Percentiles rank a stretch among this genome's conserved stretches.
Evolutionary conservation across 805 yeast genomes (phyloP).

Genomic region (Candida manassasensis): DNA sequence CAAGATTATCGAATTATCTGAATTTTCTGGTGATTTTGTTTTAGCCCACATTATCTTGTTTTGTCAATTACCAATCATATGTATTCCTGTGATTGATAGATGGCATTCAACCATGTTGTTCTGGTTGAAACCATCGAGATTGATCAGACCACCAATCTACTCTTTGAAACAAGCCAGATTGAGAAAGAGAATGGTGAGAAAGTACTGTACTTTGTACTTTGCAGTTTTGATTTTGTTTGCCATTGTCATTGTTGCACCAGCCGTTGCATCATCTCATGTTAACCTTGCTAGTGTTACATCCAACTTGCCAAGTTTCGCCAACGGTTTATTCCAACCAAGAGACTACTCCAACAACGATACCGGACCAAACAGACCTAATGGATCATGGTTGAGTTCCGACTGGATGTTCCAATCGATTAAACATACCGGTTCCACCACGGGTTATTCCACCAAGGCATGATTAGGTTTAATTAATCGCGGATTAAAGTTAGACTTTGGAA

Average conservation of each 20-base stretch:
- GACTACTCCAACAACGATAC: slow-evolving; percentile 80
- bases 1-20: slow-evolving; percentile 88
- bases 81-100: slow-evolving; percentile 85
- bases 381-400: slow-evolving; percentile 40
- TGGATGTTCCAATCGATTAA: slow-evolving; percentile 29
- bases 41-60: slow-evolving; percentile 87
- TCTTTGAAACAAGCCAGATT: slow-evolving; percentile 93
- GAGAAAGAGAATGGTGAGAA: slow-evolving; percentile 95
- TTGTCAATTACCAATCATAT: slow-evolving; percentile 81
- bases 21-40: slow-evolving; percentile 94
- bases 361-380: slow-evolving; percentile 25
- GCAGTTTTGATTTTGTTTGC: slow-evolving; percentile 63
- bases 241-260: slow-evolving; percentile 85
- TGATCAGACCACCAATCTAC: slow-evolving; percentile 96
- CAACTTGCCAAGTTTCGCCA: slow-evolving; percentile 46
- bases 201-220: slow-evolving; percentile 81
- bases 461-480: slow-evolving; percentile 14
- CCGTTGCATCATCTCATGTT: slow-evolving; percentile 64
- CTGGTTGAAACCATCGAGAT: slow-evolving; percentile 97
- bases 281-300: slow-evolving; percentile 28
- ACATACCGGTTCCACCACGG: slow-evolving; percentile 34
- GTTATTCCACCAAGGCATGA: slow-evolving; percentile 55
- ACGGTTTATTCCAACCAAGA: slow-evolving; percentile 88
- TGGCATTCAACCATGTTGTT: slow-evolving; percentile 98
- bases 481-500: neutral